Percentiles rank a stretch among this genome's conserved stretches.
Evolutionary conservation across 2,329 filamentous ascomycete genomes (phyloP).

Genomic region (Penicillium vulpinum): DNA sequence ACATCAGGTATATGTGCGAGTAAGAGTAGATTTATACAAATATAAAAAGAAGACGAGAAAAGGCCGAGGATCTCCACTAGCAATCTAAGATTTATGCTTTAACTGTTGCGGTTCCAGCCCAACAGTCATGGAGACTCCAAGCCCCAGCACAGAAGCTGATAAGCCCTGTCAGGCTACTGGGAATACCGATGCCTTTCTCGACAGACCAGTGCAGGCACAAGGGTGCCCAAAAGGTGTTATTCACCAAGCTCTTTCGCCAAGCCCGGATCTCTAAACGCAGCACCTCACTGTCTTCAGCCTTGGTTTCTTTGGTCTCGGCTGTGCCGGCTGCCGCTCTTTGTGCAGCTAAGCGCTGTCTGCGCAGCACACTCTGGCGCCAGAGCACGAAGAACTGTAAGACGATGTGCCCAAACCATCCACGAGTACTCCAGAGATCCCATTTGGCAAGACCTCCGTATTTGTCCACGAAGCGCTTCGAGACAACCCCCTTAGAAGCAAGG

Average conservation of each 20-base stretch:
- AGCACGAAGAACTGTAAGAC: constrained; percentile 72
- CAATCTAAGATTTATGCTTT: constrained; percentile 11
- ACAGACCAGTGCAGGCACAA: constrained; percentile 82
- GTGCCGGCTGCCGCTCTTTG: constrained; percentile 16
- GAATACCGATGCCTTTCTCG: constrained; percentile 61
- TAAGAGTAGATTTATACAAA: constrained; percentile 9
- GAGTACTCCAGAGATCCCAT: constrained; percentile 70
- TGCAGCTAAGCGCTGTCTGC: constrained; percentile 29
- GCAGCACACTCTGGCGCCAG: constrained; percentile 45
- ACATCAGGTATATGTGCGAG: constrained; percentile 10
- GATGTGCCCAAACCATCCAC: constrained; percentile 79
- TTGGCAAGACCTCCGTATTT: constrained; percentile 55
- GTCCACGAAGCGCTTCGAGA: constrained; percentile 49
- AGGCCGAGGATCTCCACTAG: neutral
- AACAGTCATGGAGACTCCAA: constrained; percentile 47
- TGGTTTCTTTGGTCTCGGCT: constrained; percentile 21
- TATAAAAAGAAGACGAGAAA: constrained; percentile 1
- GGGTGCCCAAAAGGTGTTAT: constrained; percentile 75
- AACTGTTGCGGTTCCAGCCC: constrained; percentile 46
- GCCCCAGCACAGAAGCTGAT: constrained; percentile 56
- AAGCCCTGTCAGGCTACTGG: constrained; percentile 59
- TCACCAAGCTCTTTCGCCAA: constrained; percentile 63
- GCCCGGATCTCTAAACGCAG: constrained; percentile 47
- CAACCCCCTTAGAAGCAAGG: constrained; percentile 69
- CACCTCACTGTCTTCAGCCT: constrained; percentile 33